Base-by-base conservation (phyloP, 2,329 filamentous ascomycete species). In the Emydomyces testavorans region DNA sequence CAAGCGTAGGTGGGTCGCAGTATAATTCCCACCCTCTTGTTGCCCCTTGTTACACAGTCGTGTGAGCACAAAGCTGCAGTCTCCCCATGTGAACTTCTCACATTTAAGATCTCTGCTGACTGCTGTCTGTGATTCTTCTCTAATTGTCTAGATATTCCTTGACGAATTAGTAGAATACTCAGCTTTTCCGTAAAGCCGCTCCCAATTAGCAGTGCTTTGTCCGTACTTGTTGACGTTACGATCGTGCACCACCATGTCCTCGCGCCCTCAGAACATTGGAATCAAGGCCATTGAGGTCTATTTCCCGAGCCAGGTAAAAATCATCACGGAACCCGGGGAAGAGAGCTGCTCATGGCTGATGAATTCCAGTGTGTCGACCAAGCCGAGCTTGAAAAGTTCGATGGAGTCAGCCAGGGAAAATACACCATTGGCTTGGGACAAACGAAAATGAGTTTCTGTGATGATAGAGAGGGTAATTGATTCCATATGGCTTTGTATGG, bases 281-380 rank as follows among this genome's bases (percentile, higher is more conserved):
- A 88, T 92, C 66, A 90, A 92, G 75, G 85, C 84, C 82, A 85
- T 92, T 69, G 85, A 92, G 67, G 79, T 92, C 64, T 92, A 92
- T 70, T 85, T 87, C 64, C 85, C 85, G 56, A 84, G 76, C 67
- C 85, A 90, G 80, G 85, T 90, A 70, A 55, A 80, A 24, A n/a
- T 26, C 3, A 15, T 4, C 28, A 13, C 32, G 11, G n/a, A 13
- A 26, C 26, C 29, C 16, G n/a, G 23, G 16, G 31, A 15, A 31
- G 5, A 21, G 29, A n/a, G 4, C 29, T 23, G 36, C 10, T 26
- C n/a, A 36, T 34, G 26, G 32, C 53, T 57, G 15, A 57, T 26
- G 34, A 46, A 21, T 43, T 41, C 11, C 53, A 90, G 85, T 92
- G 86, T 70, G 84, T 92, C 60, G 83, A 89, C 64, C 85, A 92